Conservation (phyloP, 257 asterid species). For the Nemophila menziesii region DNA sequence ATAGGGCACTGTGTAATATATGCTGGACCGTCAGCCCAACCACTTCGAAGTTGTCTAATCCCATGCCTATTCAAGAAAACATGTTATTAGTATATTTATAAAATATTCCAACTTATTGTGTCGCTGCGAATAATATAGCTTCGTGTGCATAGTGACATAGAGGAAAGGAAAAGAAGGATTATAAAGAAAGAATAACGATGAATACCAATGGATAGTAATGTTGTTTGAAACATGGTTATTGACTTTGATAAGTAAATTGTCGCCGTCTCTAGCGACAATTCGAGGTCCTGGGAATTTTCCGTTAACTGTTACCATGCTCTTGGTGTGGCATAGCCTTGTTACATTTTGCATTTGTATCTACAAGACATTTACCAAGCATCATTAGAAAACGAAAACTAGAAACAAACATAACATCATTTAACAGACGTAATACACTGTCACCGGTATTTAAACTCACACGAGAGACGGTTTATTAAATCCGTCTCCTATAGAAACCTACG, state of each 20-base stretch:
- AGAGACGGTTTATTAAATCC: not conserved
- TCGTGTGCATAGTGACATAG: too few species aligned
- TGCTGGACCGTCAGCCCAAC: slow-evolving; percentile 69
- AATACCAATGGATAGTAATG: slow-evolving; percentile 44
- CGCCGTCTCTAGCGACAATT: slow-evolving; percentile 48
- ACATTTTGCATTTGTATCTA: slow-evolving; percentile 37
- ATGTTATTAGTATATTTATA: not conserved
- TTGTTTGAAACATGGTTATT: slow-evolving; percentile 41
- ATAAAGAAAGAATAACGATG: not conserved
- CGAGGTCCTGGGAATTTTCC: slow-evolving; percentile 52
- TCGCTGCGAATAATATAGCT: too few species aligned
- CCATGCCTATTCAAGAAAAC: slow-evolving; percentile 36
- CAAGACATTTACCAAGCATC: not conserved
- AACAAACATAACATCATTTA: too few species aligned
- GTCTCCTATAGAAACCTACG: too few species aligned
- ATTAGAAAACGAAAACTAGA: too few species aligned
- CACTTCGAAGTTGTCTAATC: slow-evolving; percentile 44
- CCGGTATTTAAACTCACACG: not conserved
- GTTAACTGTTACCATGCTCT: slow-evolving; percentile 38
- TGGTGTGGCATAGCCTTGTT: slow-evolving; percentile 42
- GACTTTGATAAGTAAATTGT: slow-evolving; percentile 38
- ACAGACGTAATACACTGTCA: too few species aligned
- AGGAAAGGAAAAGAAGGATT: not conserved
- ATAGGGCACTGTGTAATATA: slow-evolving; percentile 55
- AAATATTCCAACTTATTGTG: too few species aligned